These are phyloP conservation scores for Cronartium quercuum DNA, from an alignment of 1,284 basidiomycete species.

Conservation along the genomic window DNA sequence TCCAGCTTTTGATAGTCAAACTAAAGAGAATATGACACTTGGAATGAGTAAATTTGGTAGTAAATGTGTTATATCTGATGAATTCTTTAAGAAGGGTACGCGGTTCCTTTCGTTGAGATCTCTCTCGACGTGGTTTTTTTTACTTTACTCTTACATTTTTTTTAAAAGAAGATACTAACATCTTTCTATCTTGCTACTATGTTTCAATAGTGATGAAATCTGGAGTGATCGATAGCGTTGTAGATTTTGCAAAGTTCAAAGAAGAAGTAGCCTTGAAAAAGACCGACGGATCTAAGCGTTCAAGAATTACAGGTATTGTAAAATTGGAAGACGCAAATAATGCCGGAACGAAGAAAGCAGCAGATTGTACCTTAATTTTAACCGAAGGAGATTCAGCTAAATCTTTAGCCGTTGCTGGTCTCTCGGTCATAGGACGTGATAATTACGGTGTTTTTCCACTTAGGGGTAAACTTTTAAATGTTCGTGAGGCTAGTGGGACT, in stretches of 20 bases:
- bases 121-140: not conserved
- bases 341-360: conserved; percentile 75
- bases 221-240: conserved; percentile 81
- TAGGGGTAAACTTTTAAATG: conserved; percentile 93
- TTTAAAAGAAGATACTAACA: not conserved
- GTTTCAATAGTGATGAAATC: conserved; percentile 68
- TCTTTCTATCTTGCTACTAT: not conserved
- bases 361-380: conserved; percentile 86
- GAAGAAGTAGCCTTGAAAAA: conserved; percentile 93
- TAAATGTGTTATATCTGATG: conserved; percentile 80
- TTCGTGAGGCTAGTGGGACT: conserved; percentile 91
- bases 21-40: conserved; percentile 91
- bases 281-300: conserved; percentile 90
- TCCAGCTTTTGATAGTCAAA: conserved; percentile 98
- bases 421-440: conserved; percentile 91
- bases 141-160: not conserved
- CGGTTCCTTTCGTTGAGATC: not conserved
- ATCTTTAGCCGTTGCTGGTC: conserved; percentile 85
- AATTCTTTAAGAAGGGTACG: conserved; percentile 90
- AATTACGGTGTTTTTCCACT: conserved; percentile 97
- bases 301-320: conserved; percentile 77
- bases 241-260: conserved; percentile 95
- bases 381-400: conserved; percentile 99
- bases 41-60: conserved; percentile 81
- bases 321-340: conserved; percentile 98